These are phyloP conservation scores for Kockiozyma suomiensis DNA, from an alignment of 805 yeast genomes.

Conservation along the genomic window DNA sequence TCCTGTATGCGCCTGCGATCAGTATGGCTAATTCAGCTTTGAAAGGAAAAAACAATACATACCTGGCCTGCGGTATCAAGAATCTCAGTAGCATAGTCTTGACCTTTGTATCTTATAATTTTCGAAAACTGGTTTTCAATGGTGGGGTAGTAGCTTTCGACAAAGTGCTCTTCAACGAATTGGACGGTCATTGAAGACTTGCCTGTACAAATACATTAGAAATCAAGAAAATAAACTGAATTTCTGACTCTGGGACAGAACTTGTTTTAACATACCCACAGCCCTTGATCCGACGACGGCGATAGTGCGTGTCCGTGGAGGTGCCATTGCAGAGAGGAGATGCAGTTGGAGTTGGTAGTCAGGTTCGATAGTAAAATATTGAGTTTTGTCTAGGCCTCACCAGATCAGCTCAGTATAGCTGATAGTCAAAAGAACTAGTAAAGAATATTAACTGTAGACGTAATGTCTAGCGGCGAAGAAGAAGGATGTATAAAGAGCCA, in stretches of 20 bases:
- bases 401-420: too few relatives aligned
- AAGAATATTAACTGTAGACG: too few relatives aligned
- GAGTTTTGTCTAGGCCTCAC: neutral
- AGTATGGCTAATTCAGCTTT: neutral
- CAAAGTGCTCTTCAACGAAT: constrained; percentile 84
- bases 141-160: constrained; percentile 88
- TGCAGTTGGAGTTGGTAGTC: neutral
- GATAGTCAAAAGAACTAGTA: too few relatives aligned
- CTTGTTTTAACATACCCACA: constrained; percentile 56
- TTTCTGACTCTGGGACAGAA: too few relatives aligned
- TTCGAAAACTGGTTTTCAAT: constrained; percentile 83
- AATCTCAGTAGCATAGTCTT: constrained; percentile 78
- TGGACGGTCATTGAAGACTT: constrained; percentile 83
- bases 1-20: constrained; percentile 53
- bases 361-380: neutral
- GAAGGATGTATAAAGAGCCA: neutral
- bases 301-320: constrained; percentile 62
- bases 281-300: constrained; percentile 88
- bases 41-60: neutral
- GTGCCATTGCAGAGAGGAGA: constrained; percentile 29
- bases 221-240: neutral
- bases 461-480: neutral
- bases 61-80: constrained; percentile 80
- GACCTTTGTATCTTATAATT: constrained; percentile 65
- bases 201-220: constrained; percentile 40